Conservation (phyloP, 1,284 basidiomycete species). For the Ustilago tritici region DNA sequence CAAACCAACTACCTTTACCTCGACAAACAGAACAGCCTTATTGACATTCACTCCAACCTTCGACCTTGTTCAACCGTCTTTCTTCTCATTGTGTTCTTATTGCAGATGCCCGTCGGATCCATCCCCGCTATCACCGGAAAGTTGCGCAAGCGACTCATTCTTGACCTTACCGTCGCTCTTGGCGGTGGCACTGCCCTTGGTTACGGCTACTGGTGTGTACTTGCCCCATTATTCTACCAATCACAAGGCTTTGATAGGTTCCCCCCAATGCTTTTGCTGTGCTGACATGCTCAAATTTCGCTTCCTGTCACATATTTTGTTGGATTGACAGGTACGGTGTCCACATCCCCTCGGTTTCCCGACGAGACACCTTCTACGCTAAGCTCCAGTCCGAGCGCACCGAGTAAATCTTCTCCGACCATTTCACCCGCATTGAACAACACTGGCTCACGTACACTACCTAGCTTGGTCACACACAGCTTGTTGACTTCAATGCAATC, state of each 20-base stretch:
- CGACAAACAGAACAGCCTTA: conserved; percentile 1
- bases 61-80: neutral
- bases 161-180: conserved; percentile 64
- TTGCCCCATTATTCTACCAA: neutral
- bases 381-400: conserved; percentile 61
- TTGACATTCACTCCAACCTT: conserved; percentile 15
- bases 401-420: conserved; percentile 35
- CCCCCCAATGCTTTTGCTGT: neutral
- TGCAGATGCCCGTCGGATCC: conserved; percentile 58
- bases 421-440: neutral
- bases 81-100: neutral
- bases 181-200: conserved; percentile 63
- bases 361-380: conserved; percentile 64
- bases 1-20: neutral
- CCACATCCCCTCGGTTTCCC: conserved; percentile 62
- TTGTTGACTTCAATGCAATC: conserved; percentile 13
- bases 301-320: neutral
- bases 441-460: too few species aligned
- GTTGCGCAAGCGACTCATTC: conserved; percentile 67
- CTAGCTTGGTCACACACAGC: too few species aligned
- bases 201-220: conserved; percentile 65
- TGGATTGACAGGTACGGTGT: conserved; percentile 60
- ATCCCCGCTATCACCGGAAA: conserved; percentile 67
- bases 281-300: neutral
- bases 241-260: neutral